Evolutionary conservation across 140 eudicot genomes (phyloP).

Genomic region (Eryngium alpinum): DNA sequence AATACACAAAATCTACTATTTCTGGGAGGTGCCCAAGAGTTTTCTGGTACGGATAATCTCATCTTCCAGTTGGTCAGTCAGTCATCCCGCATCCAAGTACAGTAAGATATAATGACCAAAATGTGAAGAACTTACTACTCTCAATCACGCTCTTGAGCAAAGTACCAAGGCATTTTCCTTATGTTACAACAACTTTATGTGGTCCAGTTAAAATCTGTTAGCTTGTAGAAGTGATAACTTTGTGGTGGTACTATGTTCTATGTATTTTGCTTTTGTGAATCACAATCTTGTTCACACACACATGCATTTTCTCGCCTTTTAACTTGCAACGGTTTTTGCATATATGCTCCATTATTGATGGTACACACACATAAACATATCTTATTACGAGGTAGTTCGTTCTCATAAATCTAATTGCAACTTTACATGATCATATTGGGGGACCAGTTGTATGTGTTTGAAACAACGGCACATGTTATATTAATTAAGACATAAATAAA

Average conservation of each 20-base stretch:
- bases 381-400: not conserved
- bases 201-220: not conserved
- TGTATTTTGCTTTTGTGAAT: too few species aligned
- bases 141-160: too few species aligned
- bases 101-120: conserved; percentile 86
- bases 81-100: conserved; percentile 94
- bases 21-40: conserved; percentile 98
- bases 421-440: too few species aligned
- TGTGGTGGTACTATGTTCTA: too few species aligned
- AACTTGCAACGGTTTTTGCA: too few species aligned
- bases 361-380: not conserved
- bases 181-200: not conserved
- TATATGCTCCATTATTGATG: not conserved
- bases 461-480: too few species aligned
- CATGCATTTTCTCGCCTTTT: too few species aligned
- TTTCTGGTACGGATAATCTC: conserved; percentile 89
- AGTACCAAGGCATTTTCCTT: conserved; percentile 99
- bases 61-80: conserved; percentile 96
- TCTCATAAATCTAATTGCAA: too few species aligned
- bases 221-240: not conserved
- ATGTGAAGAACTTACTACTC: conserved; percentile 96
- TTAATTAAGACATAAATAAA: too few species aligned
- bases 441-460: too few species aligned
- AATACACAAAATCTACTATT: conserved; percentile 57
- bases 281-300: too few species aligned